phyloP scores from a whole-genome alignment of 805 yeast species.

The Wickerhamiella azymoides region DNA sequence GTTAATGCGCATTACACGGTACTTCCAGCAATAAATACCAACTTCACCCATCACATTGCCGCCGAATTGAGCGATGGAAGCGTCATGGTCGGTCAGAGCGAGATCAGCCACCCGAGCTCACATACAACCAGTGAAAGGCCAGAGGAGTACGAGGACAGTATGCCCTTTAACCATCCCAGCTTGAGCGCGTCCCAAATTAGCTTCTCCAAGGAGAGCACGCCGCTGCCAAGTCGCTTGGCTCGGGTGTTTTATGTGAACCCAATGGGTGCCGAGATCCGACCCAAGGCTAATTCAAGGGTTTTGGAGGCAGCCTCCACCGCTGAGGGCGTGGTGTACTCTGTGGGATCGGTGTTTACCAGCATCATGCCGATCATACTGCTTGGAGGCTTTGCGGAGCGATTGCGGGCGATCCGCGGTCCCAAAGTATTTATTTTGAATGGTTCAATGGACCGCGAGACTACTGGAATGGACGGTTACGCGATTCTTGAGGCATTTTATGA shows the following conservation, averaged over 20 bases:
- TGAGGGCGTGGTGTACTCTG: slow-evolving; percentile 53
- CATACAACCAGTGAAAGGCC: neutral
- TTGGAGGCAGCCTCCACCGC: slow-evolving; percentile 34
- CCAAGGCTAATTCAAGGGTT: slow-evolving; percentile 54
- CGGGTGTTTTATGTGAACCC: slow-evolving; percentile 72
- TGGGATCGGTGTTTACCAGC: slow-evolving; percentile 84
- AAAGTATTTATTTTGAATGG: slow-evolving; percentile 58
- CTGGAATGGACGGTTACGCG: slow-evolving; percentile 45
- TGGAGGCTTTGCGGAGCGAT: slow-evolving; percentile 40
- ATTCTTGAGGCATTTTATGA: slow-evolving; percentile 42
- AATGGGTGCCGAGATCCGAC: slow-evolving; percentile 75
- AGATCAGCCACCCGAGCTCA: slow-evolving; percentile 70
- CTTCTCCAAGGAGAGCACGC: slow-evolving; percentile 47
- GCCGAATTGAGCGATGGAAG: slow-evolving; percentile 58
- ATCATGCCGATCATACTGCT: slow-evolving; percentile 64
- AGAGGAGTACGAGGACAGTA: slow-evolving; percentile 36
- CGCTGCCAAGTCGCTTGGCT: slow-evolving; percentile 60
- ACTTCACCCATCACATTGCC: slow-evolving; percentile 73
- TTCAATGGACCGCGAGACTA: slow-evolving; percentile 64
- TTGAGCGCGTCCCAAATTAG: slow-evolving; percentile 59
- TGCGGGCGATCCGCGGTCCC: slow-evolving; percentile 25
- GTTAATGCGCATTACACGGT: slow-evolving; percentile 42
- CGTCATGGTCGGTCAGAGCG: slow-evolving; percentile 79
- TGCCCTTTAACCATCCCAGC: slow-evolving; percentile 68
- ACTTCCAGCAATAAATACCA: slow-evolving; percentile 71